Percentiles rank a stretch among this genome's conserved stretches.
phyloP scores from a whole-genome alignment of 1,284 basidiomycete genomes.

The Malassezia japonica region DNA sequence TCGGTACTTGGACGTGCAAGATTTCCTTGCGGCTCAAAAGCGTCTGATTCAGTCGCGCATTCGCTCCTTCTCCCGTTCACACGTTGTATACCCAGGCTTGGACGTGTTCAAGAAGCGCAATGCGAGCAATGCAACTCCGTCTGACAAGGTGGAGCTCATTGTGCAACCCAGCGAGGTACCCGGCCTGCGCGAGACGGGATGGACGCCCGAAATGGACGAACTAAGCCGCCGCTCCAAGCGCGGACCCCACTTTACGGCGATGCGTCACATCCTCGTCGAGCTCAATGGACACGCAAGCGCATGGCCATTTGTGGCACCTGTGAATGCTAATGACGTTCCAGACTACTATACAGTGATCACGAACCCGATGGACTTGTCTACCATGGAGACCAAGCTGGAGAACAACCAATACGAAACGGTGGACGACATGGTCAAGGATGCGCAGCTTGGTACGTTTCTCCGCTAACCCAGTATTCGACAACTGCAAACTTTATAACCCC shows the following conservation, averaged over 20 bases:
- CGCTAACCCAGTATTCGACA: slow-evolving; percentile 60
- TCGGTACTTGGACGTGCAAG: slow-evolving; percentile 74
- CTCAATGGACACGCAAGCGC: slow-evolving; percentile 68
- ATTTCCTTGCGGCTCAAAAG: slow-evolving; percentile 70
- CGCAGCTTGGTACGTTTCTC: slow-evolving; percentile 48
- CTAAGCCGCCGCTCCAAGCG: slow-evolving; percentile 58
- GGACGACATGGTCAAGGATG: slow-evolving; percentile 70
- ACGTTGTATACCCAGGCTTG: slow-evolving; percentile 74
- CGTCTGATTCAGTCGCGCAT: slow-evolving; percentile 69
- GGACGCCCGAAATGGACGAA: slow-evolving; percentile 77
- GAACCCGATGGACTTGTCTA: slow-evolving; percentile 86
- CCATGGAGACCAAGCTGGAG: slow-evolving; percentile 87
- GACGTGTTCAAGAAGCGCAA: slow-evolving; percentile 62
- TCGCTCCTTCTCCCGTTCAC: slow-evolving; percentile 71
- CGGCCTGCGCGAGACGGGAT: slow-evolving; percentile 63
- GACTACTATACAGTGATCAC: slow-evolving; percentile 89
- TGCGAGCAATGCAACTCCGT: background rate
- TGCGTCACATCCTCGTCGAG: slow-evolving; percentile 76
- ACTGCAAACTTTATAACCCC: slow-evolving; percentile 82
- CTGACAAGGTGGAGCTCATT: slow-evolving; percentile 17
- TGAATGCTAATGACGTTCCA: slow-evolving; percentile 69
- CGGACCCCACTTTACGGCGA: slow-evolving; percentile 56
- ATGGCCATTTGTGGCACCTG: slow-evolving; percentile 80
- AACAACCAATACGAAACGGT: slow-evolving; percentile 64
- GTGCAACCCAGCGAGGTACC: slow-evolving; percentile 40